Evolutionary conservation across 2,329 filamentous ascomycete species (phyloP).

Genomic region (Calonectria pteridis): DNA sequence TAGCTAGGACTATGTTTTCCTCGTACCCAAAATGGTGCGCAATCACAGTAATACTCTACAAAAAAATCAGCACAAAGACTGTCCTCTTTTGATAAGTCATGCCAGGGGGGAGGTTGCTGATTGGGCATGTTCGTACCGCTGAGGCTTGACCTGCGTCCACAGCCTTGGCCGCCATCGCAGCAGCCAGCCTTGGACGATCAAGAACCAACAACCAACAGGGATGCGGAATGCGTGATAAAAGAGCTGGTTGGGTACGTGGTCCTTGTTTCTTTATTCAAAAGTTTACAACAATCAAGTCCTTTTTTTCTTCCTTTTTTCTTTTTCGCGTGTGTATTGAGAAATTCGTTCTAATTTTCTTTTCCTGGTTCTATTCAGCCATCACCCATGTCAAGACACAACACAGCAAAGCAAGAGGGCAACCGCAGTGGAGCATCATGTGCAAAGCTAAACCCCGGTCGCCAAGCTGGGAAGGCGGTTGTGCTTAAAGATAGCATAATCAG

Average conservation of each 20-base stretch:
- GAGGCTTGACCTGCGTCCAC: neutral
- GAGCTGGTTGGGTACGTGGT: neutral
- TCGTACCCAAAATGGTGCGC: neutral
- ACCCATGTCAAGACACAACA: neutral
- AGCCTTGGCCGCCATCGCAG: neutral
- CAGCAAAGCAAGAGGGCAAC: neutral
- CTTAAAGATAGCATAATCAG: neutral
- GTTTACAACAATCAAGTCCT: neutral
- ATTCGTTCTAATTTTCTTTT: neutral
- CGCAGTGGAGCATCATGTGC: neutral
- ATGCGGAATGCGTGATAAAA: neutral
- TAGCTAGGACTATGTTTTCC: neutral
- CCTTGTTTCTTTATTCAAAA: neutral
- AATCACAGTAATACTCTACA: neutral
- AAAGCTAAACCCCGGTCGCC: neutral
- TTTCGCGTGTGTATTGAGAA: no score
- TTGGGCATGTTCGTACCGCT: neutral
- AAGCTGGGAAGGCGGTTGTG: neutral
- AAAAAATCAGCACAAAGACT: neutral
- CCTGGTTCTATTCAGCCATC: neutral
- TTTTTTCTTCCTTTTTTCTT: no score
- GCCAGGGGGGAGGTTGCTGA: neutral
- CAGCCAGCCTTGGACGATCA: neutral
- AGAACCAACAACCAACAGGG: neutral
- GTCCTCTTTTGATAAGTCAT: neutral